Evolutionary conservation across 208 protist species (phyloP).

Genomic region (Crithidia bombi): DNA sequence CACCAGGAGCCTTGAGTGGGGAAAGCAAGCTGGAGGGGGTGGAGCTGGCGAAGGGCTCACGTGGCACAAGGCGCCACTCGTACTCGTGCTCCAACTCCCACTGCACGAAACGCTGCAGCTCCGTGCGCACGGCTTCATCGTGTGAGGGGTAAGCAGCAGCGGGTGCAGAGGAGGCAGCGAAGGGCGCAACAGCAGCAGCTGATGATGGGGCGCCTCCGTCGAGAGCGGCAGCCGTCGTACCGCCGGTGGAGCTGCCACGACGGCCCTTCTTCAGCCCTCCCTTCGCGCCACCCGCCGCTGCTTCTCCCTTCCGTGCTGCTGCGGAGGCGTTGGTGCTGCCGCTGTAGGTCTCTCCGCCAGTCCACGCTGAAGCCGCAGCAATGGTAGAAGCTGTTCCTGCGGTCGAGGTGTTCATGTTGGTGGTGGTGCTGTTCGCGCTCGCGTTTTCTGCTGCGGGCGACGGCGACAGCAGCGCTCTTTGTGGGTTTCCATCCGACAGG

Average conservation of each 20-base stretch:
- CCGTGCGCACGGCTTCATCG: constrained; percentile 18
- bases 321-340: background rate
- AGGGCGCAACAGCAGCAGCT: background rate
- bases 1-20: background rate
- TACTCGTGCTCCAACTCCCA: constrained; percentile 64
- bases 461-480: background rate
- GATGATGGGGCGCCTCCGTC: background rate
- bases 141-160: constrained; percentile 17
- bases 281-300: background rate
- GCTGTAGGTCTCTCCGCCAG: background rate
- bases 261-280: constrained; percentile 5
- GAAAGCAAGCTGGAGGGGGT: background rate
- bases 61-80: constrained; percentile 58
- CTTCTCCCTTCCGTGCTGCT: background rate
- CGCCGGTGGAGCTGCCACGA: background rate
- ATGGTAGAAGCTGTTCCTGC: no score
- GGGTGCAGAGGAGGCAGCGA: background rate
- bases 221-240: background rate
- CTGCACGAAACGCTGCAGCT: constrained; percentile 46
- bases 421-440: background rate
- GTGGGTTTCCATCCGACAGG: constrained; percentile 33
- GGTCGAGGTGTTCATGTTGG: background rate
- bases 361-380: no score
- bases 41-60: constrained; percentile 23
- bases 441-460: background rate